Evolutionary conservation across 2,329 filamentous ascomycete genomes (phyloP), one percentile per base, ranked within the genome.

Genomic region (Aspergillus calidoustus): DNA sequence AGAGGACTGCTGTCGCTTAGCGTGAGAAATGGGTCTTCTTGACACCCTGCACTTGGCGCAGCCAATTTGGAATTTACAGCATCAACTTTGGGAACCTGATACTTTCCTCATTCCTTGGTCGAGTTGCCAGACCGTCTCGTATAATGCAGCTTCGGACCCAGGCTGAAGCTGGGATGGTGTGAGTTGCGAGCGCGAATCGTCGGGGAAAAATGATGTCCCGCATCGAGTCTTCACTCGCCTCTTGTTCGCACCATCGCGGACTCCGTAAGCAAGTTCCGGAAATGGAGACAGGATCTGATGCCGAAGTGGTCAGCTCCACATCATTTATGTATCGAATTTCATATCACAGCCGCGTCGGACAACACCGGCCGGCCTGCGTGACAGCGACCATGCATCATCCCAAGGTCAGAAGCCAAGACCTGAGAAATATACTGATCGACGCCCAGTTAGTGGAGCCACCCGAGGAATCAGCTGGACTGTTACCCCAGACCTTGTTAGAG

Each of bases 401-500:
- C 43, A 52, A 57, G 19, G 31, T 52, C 54, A 59, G 28, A 54
- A 56, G 60, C 54, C 58, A 64, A 61, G 58, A 52, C 28, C 34
- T 62, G 63, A 64, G 60, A 55, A 51, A 54, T 64, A 62, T 48
- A 64, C 56, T 59, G 62, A 64, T 64, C 59, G 57, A 61, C 55
- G 46, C 30, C 25, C 53, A 19, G 34, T 38, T n/a, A 23, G 60
- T 54, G 57, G 51, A 48, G 47, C 56, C 31, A 5, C 43, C 31
- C 31, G 11, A 55, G 41, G 19, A 54, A 19, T 54, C 28, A 59
- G 25, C 15, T 50, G 54, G 52, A 48, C 43, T 59, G 54, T 57
- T 62, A 53, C 62, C 57, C 60, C 62, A 59, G 60, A 60, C 54
- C 54, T 52, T 59, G 59, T 60, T 62, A 63, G 41, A 57, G 53